Percentiles rank a stretch among this genome's conserved stretches.
Evolutionary conservation across 129 eudicot genomes (phyloP).

Genomic region (Flaveria brownii): DNA sequence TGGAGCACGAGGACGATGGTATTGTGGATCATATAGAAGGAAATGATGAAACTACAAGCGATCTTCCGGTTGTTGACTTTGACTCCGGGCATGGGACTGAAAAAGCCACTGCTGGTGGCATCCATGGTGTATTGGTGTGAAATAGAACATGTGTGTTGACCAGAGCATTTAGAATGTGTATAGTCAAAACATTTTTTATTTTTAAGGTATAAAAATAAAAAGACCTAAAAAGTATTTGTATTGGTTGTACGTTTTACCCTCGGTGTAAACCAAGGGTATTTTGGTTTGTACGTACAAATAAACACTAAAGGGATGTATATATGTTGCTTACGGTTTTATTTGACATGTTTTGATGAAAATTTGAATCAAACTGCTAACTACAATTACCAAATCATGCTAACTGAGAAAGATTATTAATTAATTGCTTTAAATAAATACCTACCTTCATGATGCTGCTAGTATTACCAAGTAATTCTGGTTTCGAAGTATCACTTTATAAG

Average conservation of each 20-base stretch:
- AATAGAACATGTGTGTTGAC: constrained; percentile 22
- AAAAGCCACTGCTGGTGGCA: not conserved
- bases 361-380: no score
- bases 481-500: no score
- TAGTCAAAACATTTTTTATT: not conserved
- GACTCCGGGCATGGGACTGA: constrained; percentile 19
- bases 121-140: constrained; percentile 16
- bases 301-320: no score
- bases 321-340: no score
- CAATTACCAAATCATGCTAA: no score
- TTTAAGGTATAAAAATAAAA: not conserved
- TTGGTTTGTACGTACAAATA: no score
- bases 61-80: constrained; percentile 22
- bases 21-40: not conserved
- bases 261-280: no score
- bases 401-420: no score
- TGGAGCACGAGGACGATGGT: constrained; percentile 8
- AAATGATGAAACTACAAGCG: constrained; percentile 8
- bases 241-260: not conserved
- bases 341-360: no score
- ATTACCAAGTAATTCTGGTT: no score
- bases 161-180: not conserved
- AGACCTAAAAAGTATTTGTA: not conserved
- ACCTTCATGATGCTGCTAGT: no score
- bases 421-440: no score